phyloP scores from a whole-genome alignment of 306 rosid species.

The Gleditsia sinensis region DNA sequence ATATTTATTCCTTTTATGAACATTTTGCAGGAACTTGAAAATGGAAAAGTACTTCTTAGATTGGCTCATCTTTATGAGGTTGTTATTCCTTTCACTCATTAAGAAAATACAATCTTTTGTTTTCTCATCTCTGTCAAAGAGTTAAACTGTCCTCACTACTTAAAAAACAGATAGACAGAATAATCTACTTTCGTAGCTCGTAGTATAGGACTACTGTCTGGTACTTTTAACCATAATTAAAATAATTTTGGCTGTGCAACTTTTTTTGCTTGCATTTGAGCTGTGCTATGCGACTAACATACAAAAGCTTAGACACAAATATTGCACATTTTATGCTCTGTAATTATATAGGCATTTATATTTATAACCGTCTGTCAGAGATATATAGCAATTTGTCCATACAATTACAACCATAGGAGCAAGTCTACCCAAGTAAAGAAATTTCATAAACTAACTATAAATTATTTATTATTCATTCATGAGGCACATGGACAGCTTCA shows the following conservation, averaged over 20 bases:
- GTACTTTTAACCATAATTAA: slow-evolving; percentile 14
- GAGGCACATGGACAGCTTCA: neutral
- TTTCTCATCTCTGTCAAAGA: slow-evolving; percentile 22
- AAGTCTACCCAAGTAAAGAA: neutral
- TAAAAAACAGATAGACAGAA: neutral
- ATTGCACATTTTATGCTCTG: slow-evolving; percentile 22
- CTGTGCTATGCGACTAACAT: neutral
- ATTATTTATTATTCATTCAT: slow-evolving; percentile 21
- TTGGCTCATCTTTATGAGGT: slow-evolving; percentile 91
- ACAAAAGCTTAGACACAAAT: neutral
- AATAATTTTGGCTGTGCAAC: neutral
- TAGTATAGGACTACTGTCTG: neutral
- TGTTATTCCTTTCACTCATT: slow-evolving; percentile 33
- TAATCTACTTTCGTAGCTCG: neutral
- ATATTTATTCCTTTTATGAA: slow-evolving; percentile 26
- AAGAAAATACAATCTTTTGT: neutral
- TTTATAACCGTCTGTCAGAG: neutral
- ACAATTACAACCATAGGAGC: neutral
- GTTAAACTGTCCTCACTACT: neutral
- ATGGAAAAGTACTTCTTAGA: slow-evolving; percentile 77
- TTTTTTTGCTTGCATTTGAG: slow-evolving; percentile 15
- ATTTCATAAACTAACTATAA: neutral
- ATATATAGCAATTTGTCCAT: neutral
- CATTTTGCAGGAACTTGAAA: slow-evolving; percentile 69
- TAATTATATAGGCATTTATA: neutral